Evolutionary conservation across 129 eudicot genomes (phyloP).

Genomic region (Solidago caesia): DNA sequence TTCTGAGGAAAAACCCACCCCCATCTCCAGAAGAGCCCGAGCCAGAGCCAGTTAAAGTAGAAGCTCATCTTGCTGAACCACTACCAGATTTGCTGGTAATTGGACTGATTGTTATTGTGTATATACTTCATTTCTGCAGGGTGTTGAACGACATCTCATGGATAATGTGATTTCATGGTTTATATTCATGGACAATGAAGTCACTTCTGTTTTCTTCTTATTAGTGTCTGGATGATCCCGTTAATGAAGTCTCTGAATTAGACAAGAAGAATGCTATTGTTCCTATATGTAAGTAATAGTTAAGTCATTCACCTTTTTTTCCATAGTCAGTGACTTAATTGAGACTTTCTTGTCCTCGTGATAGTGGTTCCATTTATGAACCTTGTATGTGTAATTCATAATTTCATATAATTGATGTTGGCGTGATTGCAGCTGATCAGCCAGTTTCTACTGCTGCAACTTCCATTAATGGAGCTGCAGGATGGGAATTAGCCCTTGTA

Average conservation of each 20-base stretch:
- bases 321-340: not conserved
- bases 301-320: not conserved
- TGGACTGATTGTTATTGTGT: not conserved
- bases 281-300: slow-evolving; percentile 55
- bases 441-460: slow-evolving; percentile 44
- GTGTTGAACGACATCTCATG: not conserved
- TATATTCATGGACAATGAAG: slow-evolving; percentile 5
- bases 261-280: slow-evolving; percentile 76
- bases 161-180: not conserved
- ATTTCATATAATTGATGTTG: not conserved
- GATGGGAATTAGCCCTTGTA: slow-evolving; percentile 92
- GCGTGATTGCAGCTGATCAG: slow-evolving; percentile 37
- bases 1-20: slow-evolving; percentile 43
- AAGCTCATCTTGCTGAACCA: slow-evolving; percentile 49
- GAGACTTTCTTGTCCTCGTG: not conserved
- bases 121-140: not conserved
- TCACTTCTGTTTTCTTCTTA: slow-evolving; percentile 1
- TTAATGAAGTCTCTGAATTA: slow-evolving; percentile 56
- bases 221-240: slow-evolving; percentile 69
- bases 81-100: slow-evolving; percentile 77
- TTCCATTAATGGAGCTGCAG: slow-evolving; percentile 49
- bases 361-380: not conserved
- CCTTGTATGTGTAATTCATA: not conserved
- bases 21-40: slow-evolving; percentile 55
- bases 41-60: slow-evolving; percentile 55